A percentile compares a stretch with the other conserved stretches of the same genome.
Evolutionary conservation across 1,284 basidiomycete genomes (phyloP).

Genomic region (Schizopora paradoxa): DNA sequence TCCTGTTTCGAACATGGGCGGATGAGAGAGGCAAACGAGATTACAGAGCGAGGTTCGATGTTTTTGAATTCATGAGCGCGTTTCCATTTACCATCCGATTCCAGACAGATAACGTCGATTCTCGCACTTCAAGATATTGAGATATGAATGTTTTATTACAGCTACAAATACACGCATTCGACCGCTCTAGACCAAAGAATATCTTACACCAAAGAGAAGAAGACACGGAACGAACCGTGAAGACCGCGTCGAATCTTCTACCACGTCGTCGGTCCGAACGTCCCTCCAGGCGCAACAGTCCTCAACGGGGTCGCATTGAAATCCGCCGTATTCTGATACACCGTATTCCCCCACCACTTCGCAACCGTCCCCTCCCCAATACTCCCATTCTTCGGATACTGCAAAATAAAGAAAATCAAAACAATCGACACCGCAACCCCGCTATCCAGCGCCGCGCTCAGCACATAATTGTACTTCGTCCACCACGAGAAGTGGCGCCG

Average conservation of each 20-base stretch:
- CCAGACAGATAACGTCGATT: no score
- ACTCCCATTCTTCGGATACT: conserved; percentile 40
- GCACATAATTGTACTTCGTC: conserved; percentile 52
- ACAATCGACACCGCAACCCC: conserved; percentile 46
- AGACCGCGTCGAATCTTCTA: conserved; percentile 3
- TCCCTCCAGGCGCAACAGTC: conserved; percentile 32
- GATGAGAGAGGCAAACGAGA: no score
- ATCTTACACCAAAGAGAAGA: no score
- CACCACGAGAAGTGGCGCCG: conserved; percentile 37
- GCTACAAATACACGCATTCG: no score
- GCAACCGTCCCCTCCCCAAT: conserved; percentile 40
- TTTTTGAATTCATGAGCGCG: no score
- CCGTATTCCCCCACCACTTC: conserved; percentile 52
- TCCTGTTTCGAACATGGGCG: no score
- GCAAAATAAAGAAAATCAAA: conserved; percentile 48
- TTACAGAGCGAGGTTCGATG: no score
- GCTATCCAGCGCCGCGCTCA: conserved; percentile 56
- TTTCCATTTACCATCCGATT: no score
- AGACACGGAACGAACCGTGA: no score
- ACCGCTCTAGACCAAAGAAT: no score
- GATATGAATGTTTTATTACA: no score
- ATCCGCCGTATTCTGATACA: conserved; percentile 35
- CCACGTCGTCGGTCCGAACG: conserved; percentile 27
- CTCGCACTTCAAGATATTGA: no score
- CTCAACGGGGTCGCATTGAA: conserved; percentile 34